Evolutionary conservation across 257 asterid species (phyloP), one percentile per base, ranked within the genome.

Genomic region (Ilex aquifolium): DNA sequence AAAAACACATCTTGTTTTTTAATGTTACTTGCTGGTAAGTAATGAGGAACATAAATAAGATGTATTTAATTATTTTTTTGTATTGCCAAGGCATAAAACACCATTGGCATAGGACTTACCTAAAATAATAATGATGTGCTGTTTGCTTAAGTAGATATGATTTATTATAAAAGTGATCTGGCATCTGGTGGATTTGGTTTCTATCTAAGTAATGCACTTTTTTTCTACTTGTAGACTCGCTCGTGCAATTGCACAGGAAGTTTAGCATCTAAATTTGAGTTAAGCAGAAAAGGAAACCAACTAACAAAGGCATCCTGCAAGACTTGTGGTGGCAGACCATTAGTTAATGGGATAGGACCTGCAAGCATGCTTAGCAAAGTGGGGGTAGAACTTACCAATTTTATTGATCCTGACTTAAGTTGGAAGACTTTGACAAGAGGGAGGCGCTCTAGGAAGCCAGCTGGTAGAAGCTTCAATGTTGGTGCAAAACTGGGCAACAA

Each of bases 351-450:
- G 70, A 76, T 73, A 71, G 78, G 77, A 63, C 76, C 66, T 55
- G 56, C 65, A 64, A 76, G 63, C 66, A 84, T 85, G 89, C 80
- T 63, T 62, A 79, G 80, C 73, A 60, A 72, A 66, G 78, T 66
- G 58, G 83, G 85, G 66, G 75, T 73, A 57, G 82, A 85, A 75
- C 83, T 76, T 70, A 71, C 82, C 69, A 79, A 68, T 61, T 73
- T 89, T 44, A 55, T 66, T 58, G 78, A 57, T 68, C 67, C 77
- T 31, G 86, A 83, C 67, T 44, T 88, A 48, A 81, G 76, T 73
- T 88, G 91, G 97, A 82, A 90, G 76, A 36, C 73, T 27, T 89
- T 85, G 68, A 82, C 78, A 8, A 91, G 82, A 77, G 94, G 94
- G 67, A 77, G 85, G 76, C 85, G 96, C 44, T 63, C 89, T 10